phyloP scores from a whole-genome alignment of 495 filamentous ascomycete species.

The Hypoxylon cercidicola region DNA sequence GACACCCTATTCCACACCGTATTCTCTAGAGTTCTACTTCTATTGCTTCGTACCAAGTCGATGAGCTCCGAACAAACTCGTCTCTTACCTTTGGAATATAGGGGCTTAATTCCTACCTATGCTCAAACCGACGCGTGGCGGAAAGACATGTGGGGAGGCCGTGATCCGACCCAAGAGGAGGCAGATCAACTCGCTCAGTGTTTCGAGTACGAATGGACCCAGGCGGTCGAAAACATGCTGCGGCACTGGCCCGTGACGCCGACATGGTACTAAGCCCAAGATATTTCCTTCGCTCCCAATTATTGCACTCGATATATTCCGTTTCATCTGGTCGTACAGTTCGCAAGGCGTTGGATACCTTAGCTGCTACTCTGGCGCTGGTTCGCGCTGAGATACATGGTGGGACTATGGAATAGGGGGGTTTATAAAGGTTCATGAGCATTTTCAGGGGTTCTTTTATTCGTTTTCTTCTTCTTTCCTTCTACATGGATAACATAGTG shows the following conservation, averaged over 20 bases:
- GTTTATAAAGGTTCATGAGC: neutral
- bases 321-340: neutral
- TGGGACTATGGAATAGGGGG: constrained; percentile 10
- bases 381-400: neutral
- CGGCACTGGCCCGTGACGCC: constrained; percentile 74
- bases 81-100: constrained; percentile 38
- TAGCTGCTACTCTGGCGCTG: neutral
- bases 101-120: constrained; percentile 68
- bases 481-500: neutral
- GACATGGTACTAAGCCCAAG: constrained; percentile 53
- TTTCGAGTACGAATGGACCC: constrained; percentile 74
- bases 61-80: constrained; percentile 26
- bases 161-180: constrained; percentile 63
- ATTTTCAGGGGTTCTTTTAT: constrained; percentile 20
- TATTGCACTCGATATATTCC: constrained; percentile 1
- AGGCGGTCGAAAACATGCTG: constrained; percentile 72
- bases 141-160: constrained; percentile 79
- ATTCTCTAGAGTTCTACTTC: neutral
- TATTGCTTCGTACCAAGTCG: neutral
- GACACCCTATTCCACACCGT: no score
- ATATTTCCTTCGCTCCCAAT: constrained; percentile 4
- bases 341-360: constrained; percentile 10
- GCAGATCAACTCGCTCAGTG: constrained; percentile 68
- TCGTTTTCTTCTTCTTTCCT: constrained; percentile 6
- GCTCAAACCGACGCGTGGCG: constrained; percentile 67